Evolutionary conservation across 495 filamentous ascomycete species (phyloP), one percentile per base, ranked within the genome.

Genomic region (Penicillium riverlandense): DNA sequence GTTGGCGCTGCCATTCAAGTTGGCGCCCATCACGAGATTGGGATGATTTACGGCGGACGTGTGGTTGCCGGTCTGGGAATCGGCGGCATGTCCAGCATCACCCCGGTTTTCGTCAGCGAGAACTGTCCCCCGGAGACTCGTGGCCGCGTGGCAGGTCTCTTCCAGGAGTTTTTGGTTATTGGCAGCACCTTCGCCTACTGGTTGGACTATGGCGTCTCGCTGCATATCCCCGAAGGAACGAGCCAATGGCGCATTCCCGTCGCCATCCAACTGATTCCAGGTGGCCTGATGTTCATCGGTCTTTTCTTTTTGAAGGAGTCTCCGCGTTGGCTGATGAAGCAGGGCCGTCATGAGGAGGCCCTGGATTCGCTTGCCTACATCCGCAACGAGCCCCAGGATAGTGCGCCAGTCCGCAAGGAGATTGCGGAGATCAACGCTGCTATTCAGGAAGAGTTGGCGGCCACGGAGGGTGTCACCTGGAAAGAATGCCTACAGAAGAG

Each of bases 1-100:
- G 52, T 88, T 30, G 84, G 82, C 27, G 79, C 82, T 16, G 78
- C 76, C 35, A 51, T 86, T 10, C 84, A 82, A 61, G 63, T 80
- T 15, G 50, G 69, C 58, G 65, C 69, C 4, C 61, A 62, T 16
- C 59, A 60, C 29, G 34, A 40, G 8, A 59, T 69, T 34, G 59
- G 59, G 1, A 30, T 54, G 40, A 68, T 72, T 46, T 71, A 71
- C 29, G 68, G 55, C 5, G 68, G 68, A 11, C 68, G 66, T 45
- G 65, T 72, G 14, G 49, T 72, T 10, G 65, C 65, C 12, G 68
- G 66, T 39, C 54, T 71, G 6, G 69, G 69, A 11, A 63, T 72
- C 22, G 69, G 67, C 15, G 67, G 67, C 11, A 69, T 69, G 54
- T 68, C 67, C n/a, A 65, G 62, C 53, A 67, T 70, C 44, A 70